Evolutionary conservation across 345 rosid genomes (phyloP).

Genomic region (Eucalyptus cloeziana): DNA sequence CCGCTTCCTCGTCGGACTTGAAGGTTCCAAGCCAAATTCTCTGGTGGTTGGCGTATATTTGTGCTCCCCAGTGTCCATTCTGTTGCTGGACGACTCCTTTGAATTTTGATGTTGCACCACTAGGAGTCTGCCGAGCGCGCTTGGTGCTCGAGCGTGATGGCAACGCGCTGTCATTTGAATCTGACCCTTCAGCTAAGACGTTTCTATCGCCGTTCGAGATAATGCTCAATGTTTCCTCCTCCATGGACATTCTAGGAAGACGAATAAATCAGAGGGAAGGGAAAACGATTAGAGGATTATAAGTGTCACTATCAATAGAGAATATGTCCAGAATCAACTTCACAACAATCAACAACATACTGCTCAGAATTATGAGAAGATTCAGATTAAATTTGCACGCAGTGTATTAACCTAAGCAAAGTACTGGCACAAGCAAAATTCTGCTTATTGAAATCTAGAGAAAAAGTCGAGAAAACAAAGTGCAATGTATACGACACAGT

Average conservation of each 20-base stretch:
- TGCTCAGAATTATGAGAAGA: neutral
- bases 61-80: conserved; percentile 68
- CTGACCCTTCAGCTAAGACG: conserved; percentile 6
- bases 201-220: conserved; percentile 3
- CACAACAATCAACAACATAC: neutral
- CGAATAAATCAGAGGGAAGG: neutral
- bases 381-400: neutral
- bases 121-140: neutral
- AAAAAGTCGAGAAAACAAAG: neutral
- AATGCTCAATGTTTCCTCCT: conserved; percentile 5
- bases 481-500: no score
- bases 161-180: conserved; percentile 16
- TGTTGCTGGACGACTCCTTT: conserved; percentile 55
- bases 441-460: neutral
- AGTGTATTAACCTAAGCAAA: neutral
- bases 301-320: neutral
- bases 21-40: conserved; percentile 78
- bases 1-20: conserved; percentile 42
- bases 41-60: conserved; percentile 37
- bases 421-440: neutral
- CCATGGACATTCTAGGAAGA: conserved; percentile 4
- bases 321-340: neutral
- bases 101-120: conserved; percentile 5
- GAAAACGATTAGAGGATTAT: neutral
- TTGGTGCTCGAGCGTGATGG: neutral